Base-by-base conservation (phyloP, 1,284 basidiomycete genomes). In the Polyporus tsugae region DNA sequence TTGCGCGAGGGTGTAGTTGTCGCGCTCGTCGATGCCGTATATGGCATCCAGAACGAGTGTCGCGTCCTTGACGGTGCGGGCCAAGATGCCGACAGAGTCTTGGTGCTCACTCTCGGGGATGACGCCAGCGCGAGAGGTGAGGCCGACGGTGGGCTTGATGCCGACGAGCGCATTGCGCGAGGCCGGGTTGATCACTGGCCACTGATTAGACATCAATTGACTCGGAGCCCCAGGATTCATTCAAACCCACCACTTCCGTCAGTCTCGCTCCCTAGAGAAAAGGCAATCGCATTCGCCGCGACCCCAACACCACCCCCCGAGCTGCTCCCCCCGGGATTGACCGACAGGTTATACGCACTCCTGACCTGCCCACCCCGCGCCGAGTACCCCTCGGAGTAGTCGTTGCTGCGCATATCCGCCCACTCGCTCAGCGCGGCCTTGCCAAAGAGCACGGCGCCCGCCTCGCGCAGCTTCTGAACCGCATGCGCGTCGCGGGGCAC, bases 361-460 rank as follows among this genome's bases (percentile, higher is more conserved):
- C 85, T 87, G 5, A 82, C 79, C 76, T 92, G 91, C 0, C 91
- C 90, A 4, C 89, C 89, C 10, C 89, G 83, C 17, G 87, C 90
- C 29, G 88, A 91, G 83, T 86, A 93, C 5, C 91, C 91, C 6
- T 86, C 87, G 0, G 89, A 81, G 5, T 87, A 69, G 22, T 49
- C 22, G 22, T 81, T 78, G 1, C 89, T 90, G 55, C 90, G 81
- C 71, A 86, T 88, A 73, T 89, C 82, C 1, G 89, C 85, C 78
- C 84, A 90, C 76, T 91, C 90, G 0, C 87, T 89, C 38, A 89
- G 78, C 72, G 86, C 89, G n/a, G 88, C 82, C 75, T 91, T 91
- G n/a, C 88, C 90, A 33, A 93, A 80, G 19, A 93, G 82, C 70
- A 93, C 88, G 0, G 91, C 91, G 4, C 91, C 91, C 4, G 91